Evolutionary conservation across 1,139 yeast genomes (phyloP).

Genomic region (Candida freyschussii): DNA sequence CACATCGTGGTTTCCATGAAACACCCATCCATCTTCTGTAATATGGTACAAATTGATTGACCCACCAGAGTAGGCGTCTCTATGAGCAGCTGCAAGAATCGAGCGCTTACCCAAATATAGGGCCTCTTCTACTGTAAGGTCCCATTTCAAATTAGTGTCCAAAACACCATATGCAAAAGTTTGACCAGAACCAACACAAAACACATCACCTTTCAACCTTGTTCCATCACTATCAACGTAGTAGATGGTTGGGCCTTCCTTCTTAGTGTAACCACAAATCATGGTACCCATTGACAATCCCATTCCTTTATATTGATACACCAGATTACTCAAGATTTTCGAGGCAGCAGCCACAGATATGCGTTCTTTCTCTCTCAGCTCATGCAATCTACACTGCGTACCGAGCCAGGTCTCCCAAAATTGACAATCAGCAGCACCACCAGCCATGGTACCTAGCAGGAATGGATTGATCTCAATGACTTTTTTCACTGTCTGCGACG

Average conservation of each 20-base stretch:
- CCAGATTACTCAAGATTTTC: slow-evolving; percentile 84
- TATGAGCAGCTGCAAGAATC: slow-evolving; percentile 94
- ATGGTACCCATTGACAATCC: slow-evolving; percentile 99
- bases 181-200: slow-evolving; percentile 99
- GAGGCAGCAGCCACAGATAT: slow-evolving; percentile 97
- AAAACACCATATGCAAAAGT: slow-evolving; percentile 99
- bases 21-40: slow-evolving; percentile 90
- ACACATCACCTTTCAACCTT: slow-evolving; percentile 87
- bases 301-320: slow-evolving; percentile 92
- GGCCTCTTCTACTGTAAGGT: slow-evolving; percentile 86
- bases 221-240: slow-evolving; percentile 98
- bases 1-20: slow-evolving; percentile 92
- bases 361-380: slow-evolving; percentile 88
- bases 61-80: slow-evolving; percentile 99
- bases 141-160: slow-evolving; percentile 90
- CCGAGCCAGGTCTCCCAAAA: slow-evolving; percentile 99
- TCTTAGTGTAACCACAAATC: slow-evolving; percentile 95
- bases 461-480: slow-evolving; percentile 96
- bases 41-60: slow-evolving; percentile 90
- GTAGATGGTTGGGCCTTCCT: slow-evolving; percentile 92
- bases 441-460: slow-evolving; percentile 97
- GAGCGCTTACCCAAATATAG: slow-evolving; percentile 91
- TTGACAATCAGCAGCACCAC: slow-evolving; percentile 99
- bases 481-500: slow-evolving; percentile 95
- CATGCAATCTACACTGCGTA: slow-evolving; percentile 92